These are phyloP conservation scores for Tuber borchii DNA, from an alignment of 495 filamentous ascomycete species.

Conservation along the genomic window DNA sequence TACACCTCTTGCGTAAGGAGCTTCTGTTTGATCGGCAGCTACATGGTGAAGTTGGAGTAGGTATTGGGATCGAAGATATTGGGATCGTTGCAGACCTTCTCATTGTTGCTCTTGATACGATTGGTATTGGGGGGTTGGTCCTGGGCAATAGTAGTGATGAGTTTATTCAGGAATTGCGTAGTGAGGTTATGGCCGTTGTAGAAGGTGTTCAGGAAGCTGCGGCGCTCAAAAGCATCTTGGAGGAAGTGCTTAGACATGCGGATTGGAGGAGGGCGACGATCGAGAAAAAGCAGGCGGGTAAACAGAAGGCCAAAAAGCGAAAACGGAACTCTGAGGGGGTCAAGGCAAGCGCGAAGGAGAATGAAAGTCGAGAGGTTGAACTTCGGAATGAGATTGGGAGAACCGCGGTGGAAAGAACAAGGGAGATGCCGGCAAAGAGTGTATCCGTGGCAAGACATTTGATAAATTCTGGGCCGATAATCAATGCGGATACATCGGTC, in stretches of 20 bases:
- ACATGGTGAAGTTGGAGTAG: constrained; percentile 9
- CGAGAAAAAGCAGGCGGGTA: constrained; percentile 5
- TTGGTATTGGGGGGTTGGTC: constrained; percentile 36
- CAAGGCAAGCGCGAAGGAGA: neutral
- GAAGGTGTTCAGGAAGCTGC: constrained; percentile 35
- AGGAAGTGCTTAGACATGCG: constrained; percentile 40
- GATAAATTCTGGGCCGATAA: neutral
- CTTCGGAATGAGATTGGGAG: neutral
- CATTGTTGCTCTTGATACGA: constrained; percentile 32
- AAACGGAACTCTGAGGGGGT: neutral
- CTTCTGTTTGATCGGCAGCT: constrained; percentile 13
- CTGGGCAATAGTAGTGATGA: constrained; percentile 22
- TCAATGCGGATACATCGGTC: neutral
- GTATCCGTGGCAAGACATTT: neutral
- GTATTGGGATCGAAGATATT: constrained; percentile 32
- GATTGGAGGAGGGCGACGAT: constrained; percentile 16
- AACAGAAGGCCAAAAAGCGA: neutral
- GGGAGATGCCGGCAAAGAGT: neutral
- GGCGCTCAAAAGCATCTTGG: constrained; percentile 36
- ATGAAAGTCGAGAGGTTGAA: neutral
- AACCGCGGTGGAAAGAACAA: neutral
- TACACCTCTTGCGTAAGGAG: constrained; percentile 35
- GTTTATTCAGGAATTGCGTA: constrained; percentile 19
- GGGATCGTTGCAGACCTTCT: constrained; percentile 35
- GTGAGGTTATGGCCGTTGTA: constrained; percentile 35